phyloP scores from a whole-genome alignment of 2,329 filamentous ascomycete genomes.

The Hypomyces rosellus region DNA sequence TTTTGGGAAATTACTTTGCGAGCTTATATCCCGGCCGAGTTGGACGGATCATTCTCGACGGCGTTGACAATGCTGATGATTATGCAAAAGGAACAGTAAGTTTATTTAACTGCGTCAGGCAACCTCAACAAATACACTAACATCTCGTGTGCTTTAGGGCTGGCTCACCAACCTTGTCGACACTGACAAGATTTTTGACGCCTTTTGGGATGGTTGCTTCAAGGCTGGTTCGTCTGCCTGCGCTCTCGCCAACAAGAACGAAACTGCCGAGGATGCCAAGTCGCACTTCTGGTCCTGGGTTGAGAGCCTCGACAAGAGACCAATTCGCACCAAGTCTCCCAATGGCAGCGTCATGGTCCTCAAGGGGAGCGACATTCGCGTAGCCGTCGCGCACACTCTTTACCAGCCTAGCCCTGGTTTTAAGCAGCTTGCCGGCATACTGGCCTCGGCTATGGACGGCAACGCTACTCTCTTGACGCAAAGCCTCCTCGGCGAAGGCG shows the following conservation, averaged over 20 bases:
- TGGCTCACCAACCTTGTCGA: conserved; percentile 32
- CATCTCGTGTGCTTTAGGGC: conserved; percentile 11
- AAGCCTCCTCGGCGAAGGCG: background rate
- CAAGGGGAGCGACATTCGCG: conserved; percentile 23
- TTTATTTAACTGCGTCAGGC: background rate
- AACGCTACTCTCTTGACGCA: conserved; percentile 7
- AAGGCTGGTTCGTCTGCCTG: conserved; percentile 19
- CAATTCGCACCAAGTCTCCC: conserved; percentile 15
- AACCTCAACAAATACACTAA: background rate
- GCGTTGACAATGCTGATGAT: conserved; percentile 29
- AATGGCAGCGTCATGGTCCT: conserved; percentile 20
- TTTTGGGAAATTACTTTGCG: conserved; percentile 27
- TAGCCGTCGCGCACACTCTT: conserved; percentile 21
- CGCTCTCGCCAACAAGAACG: conserved; percentile 21
- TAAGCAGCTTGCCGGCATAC: conserved; percentile 3
- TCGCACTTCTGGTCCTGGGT: conserved; percentile 26
- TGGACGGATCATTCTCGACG: conserved; percentile 36
- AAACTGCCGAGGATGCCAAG: conserved; percentile 18
- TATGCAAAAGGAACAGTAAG: conserved; percentile 20
- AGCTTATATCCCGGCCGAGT: conserved; percentile 29
- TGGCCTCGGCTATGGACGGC: conserved; percentile 15
- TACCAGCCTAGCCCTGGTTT: conserved; percentile 22
- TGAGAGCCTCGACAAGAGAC: conserved; percentile 19
- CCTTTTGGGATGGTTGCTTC: conserved; percentile 32
- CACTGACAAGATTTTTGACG: conserved; percentile 26